Evolutionary conservation across 371 early-diverging fungal species (phyloP), one percentile per base, ranked within the genome.

Genomic region (Rhizoclosmatium hyalinum): DNA sequence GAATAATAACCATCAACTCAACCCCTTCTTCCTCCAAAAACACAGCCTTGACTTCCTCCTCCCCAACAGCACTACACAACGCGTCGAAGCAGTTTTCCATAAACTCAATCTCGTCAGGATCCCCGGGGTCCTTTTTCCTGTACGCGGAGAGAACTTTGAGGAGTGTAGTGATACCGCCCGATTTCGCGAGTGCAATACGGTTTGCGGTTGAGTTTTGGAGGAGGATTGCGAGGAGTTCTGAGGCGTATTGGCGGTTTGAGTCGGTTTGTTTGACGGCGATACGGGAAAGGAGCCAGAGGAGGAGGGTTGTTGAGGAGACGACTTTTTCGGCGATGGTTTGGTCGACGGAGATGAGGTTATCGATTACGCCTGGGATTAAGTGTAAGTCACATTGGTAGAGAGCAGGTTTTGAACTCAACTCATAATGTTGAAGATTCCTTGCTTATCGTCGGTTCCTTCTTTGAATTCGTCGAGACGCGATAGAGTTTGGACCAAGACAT

Each of bases 31-130:
- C 88, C 39, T 92, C 90, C 21, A 93, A 77, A 79, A 98, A 96
- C 6, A 75, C 72, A 42, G 72, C 73, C 83, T 95, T 96, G 64
- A 83, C 89, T 74, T 88, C 87, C 12, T 71, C 64, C 39, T 82
- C 66, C 3, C 62, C 56, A n/a, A 88, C 62, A 3, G 89, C 90
- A 10, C 64, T 54, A 73, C 94, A 94, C 42, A 97, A 68, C 0
- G 90, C 83, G 79, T 94, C 93, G 77, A 97, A 94, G 41, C 93
- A 84, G 76, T 95, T 96, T 75, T 96, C 97, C 81, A 98, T 84
- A 84, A 93, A 86, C 75, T 98, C 98, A 55, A 88, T 83, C 76
- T 95, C 96, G 76, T 94, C 95, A 6, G 89, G 90, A 60, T 93
- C 92, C 39, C 81, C 80, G 2, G 98, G 96, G 75, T 96, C 95